Percentiles rank a stretch among this genome's conserved stretches.
Evolutionary conservation across 2,329 filamentous ascomycete species (phyloP).

Genomic region (Exophiala phaeomuriformis): DNA sequence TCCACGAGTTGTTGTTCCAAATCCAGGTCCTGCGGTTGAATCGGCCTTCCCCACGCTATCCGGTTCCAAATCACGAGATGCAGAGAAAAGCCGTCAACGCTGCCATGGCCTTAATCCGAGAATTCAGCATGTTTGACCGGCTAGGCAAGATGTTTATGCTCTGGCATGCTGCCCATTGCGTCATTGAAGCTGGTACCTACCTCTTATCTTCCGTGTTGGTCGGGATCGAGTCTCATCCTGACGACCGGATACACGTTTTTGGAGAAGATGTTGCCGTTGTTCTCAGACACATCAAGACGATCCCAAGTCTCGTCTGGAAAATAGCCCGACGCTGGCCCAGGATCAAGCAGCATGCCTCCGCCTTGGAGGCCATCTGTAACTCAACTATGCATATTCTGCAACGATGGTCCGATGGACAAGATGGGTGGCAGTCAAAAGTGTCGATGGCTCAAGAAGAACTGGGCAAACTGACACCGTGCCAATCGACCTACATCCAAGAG

Average conservation of each 20-base stretch:
- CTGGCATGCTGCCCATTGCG: slow-evolving; percentile 11
- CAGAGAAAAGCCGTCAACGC: slow-evolving; percentile 3
- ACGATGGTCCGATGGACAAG: slow-evolving; percentile 3
- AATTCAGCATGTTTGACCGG: slow-evolving; percentile 6
- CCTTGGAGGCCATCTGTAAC: slow-evolving; percentile 3
- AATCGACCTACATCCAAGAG: not conserved
- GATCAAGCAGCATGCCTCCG: slow-evolving; percentile 3
- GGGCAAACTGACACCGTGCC: not conserved
- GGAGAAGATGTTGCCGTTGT: slow-evolving; percentile 9
- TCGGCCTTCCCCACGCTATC: slow-evolving; percentile 11
- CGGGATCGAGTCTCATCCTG: not conserved
- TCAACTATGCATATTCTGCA: slow-evolving; percentile 6
- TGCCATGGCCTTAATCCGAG: slow-evolving; percentile 11
- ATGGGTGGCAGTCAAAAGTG: not conserved
- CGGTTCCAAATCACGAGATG: slow-evolving; percentile 4
- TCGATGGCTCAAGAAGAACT: not conserved
- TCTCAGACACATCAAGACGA: slow-evolving; percentile 6
- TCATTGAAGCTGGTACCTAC: slow-evolving; percentile 7
- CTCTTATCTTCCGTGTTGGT: slow-evolving; percentile 1
- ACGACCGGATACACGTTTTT: not conserved
- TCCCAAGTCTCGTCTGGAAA: slow-evolving; percentile 6
- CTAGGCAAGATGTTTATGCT: slow-evolving; percentile 14
- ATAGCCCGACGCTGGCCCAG: slow-evolving; percentile 13
- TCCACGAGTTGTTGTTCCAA: slow-evolving; percentile 14
- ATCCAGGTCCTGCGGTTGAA: slow-evolving; percentile 11